These are phyloP conservation scores for Ogataea pini DNA, from an alignment of 805 yeast species.

Conservation along the genomic window DNA sequence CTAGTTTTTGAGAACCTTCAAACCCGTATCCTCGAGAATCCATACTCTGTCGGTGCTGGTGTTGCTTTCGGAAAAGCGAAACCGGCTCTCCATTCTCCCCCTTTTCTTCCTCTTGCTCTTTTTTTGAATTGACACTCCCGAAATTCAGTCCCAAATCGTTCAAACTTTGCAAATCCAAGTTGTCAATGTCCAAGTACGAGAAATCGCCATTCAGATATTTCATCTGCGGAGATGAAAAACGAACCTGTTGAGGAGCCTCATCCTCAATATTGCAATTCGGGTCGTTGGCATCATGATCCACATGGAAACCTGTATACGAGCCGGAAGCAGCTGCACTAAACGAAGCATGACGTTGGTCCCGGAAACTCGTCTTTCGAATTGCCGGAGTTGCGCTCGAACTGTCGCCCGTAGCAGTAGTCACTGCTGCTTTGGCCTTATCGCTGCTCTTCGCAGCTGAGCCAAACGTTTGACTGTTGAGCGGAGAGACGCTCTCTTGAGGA, in stretches of 20 bases:
- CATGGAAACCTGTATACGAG: conserved; percentile 51
- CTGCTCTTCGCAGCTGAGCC: not conserved
- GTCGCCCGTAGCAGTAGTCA: not conserved
- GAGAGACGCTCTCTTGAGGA: conserved; percentile 18
- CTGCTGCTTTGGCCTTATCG: not conserved
- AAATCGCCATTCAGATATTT: conserved; percentile 34
- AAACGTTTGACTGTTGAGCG: conserved; percentile 14
- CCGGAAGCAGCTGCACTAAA: conserved; percentile 63
- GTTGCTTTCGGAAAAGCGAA: conserved; percentile 14
- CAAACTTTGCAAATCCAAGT: conserved; percentile 27
- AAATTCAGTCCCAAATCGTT: conserved; percentile 27
- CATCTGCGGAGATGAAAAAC: conserved; percentile 77
- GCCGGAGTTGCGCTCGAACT: conserved; percentile 1
- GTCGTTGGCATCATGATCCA: conserved; percentile 4
- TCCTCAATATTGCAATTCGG: conserved; percentile 18
- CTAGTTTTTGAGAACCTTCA: too few species aligned
- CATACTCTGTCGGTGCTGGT: not conserved
- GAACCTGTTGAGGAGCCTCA: conserved; percentile 68
- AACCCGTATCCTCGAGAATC: not conserved
- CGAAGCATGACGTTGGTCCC: conserved; percentile 52
- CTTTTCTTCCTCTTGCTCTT: conserved; percentile 1
- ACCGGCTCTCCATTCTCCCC: conserved; percentile 7
- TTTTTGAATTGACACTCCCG: not conserved
- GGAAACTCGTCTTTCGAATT: conserved; percentile 18
- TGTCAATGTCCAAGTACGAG: conserved; percentile 36